Conservation (phyloP, 352 stramenopile genomes). For the Phytophthora idaei region DNA sequence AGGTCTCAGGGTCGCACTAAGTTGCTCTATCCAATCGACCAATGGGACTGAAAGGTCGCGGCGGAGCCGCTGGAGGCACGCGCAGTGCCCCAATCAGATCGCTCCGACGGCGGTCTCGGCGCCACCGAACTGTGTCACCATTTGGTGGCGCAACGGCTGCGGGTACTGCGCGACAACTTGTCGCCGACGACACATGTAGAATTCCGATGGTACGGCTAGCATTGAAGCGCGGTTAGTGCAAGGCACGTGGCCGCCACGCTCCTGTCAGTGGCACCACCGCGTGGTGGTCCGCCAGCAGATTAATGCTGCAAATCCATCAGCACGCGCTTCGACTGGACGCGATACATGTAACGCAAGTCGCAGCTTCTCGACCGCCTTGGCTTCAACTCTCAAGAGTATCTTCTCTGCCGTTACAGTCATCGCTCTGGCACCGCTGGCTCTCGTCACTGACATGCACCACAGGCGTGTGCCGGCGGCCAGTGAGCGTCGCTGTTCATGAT, state of each 20-base stretch:
- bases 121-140: slow-evolving; percentile 5
- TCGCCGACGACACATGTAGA: background rate
- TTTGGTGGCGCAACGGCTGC: slow-evolving; percentile 11
- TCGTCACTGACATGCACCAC: slow-evolving; percentile 13
- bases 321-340: slow-evolving; percentile 7
- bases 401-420: slow-evolving; percentile 14
- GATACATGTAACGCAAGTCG: background rate
- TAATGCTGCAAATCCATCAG: slow-evolving; percentile 27
- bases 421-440: slow-evolving; percentile 3
- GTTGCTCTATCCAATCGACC: slow-evolving; percentile 12
- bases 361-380: background rate
- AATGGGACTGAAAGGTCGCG: slow-evolving; percentile 14
- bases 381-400: slow-evolving; percentile 16
- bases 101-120: slow-evolving; percentile 8
- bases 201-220: slow-evolving; percentile 14
- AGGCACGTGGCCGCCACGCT: slow-evolving; percentile 23
- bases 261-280: slow-evolving; percentile 1
- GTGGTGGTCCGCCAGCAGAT: slow-evolving; percentile 10
- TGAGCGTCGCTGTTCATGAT: slow-evolving; percentile 2
- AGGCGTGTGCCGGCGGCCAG: slow-evolving; percentile 20
- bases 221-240: slow-evolving; percentile 5
- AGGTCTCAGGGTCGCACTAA: background rate
- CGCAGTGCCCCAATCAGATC: slow-evolving; percentile 30
- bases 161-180: background rate
- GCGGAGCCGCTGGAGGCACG: slow-evolving; percentile 17